Base-by-base conservation (phyloP, 2,329 filamentous ascomycete genomes). In the Paecilomyces variotii region DNA sequence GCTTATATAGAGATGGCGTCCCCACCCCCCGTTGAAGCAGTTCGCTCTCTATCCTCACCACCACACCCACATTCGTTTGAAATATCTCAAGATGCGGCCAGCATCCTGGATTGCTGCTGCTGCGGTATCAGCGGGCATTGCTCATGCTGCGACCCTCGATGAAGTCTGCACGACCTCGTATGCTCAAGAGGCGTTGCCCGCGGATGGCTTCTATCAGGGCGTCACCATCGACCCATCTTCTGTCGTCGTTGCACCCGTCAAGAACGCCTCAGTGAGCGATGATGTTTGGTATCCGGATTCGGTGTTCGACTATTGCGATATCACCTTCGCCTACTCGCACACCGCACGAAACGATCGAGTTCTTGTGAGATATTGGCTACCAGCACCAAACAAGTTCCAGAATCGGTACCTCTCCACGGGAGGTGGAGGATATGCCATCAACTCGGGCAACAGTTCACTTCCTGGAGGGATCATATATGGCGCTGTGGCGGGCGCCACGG, bases 381-480 rank as follows among this genome's bases (percentile, higher is more conserved):
- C 79, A 0, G 63, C 74, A 2, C 78, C 78, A 0, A 65, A 66
- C 2, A 68, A 71, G 27, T 81, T 78, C 64, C 64, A 79, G 62
- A 79, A 78, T 54, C 73, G 79, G 2, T 81, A 74, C 59, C 69
- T 80, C 24, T 70, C 76, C 0, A 76, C 75, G 1, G 79, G 79
- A 50, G 79, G 79, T 6, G 79, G 77, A 53, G 79, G 78, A 2
- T 76, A 73, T 52, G 74, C 76, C 45, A 79, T 80, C 67, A 78
- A 77, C 60, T 75, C 67, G 58, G 52, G 76, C 24, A 82, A 84
- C 59, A 80, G 80, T 10, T 78, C 78, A 2, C 67, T 78, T 1
- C 72, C 76, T 11, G 73, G 70, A 1, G 79, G 78, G 35, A 68
- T 81, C 51, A 66, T 70, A 4, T 78, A 79, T 55, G 79, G 79